phyloP scores from a whole-genome alignment of 257 asterid species.

The Solanum virginianum region DNA sequence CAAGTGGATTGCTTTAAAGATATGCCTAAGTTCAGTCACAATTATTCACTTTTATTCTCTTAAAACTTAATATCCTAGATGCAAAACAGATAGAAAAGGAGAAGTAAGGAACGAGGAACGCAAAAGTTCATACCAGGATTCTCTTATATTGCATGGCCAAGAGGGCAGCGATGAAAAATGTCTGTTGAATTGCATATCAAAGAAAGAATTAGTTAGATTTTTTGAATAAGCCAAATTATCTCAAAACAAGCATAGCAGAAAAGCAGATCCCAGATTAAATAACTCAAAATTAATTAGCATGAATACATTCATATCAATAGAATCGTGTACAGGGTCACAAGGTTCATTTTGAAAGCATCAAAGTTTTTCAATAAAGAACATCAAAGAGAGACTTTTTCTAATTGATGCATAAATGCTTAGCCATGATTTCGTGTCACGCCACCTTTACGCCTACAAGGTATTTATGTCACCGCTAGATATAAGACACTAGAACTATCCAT shows the following conservation, averaged over 20 bases:
- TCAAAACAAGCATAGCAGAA: neutral
- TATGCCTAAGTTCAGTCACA: neutral
- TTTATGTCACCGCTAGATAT: neutral
- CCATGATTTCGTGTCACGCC: neutral
- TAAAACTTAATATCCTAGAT: neutral
- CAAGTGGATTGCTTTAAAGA: neutral
- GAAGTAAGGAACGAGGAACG: neutral
- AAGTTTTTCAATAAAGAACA: neutral
- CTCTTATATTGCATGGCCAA: conserved; percentile 69
- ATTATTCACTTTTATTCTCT: neutral
- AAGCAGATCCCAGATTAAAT: neutral
- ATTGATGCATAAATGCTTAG: neutral
- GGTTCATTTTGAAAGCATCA: neutral
- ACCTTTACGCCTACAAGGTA: neutral
- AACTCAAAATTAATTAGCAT: neutral
- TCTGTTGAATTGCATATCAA: conserved; percentile 32
- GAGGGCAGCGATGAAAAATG: conserved; percentile 74
- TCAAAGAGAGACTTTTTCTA: no score
- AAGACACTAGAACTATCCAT: neutral
- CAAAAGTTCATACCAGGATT: conserved; percentile 37
- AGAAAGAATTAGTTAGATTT: neutral
- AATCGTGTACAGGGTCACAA: neutral
- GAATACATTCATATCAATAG: neutral
- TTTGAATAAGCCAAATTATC: neutral
- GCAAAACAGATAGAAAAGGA: neutral